Evolutionary conservation across 2,329 filamentous ascomycete species (phyloP).

Genomic region (Botrytis byssoidea): DNA sequence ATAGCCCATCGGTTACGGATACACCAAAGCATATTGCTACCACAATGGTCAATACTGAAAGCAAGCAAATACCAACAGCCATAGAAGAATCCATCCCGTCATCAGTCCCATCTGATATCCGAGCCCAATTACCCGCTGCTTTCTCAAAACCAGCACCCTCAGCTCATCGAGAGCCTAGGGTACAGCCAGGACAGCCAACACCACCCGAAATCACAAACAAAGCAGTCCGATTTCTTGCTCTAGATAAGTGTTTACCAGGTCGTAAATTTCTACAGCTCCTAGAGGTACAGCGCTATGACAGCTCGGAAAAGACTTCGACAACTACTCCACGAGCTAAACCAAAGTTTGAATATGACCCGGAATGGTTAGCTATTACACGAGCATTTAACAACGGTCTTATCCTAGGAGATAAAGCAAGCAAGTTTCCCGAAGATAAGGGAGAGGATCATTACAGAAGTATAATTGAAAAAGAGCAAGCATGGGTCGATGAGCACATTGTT

Average conservation of each 20-base stretch:
- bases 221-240: conserved; percentile 77
- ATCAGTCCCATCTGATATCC: conserved; percentile 60
- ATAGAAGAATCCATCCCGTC: conserved; percentile 24
- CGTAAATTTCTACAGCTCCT: conserved; percentile 81
- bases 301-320: conserved; percentile 25
- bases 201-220: conserved; percentile 75
- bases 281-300: conserved; percentile 53
- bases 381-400: conserved; percentile 67
- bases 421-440: conserved; percentile 59
- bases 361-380: conserved; percentile 93
- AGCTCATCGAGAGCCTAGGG: not conserved
- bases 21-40: conserved; percentile 48
- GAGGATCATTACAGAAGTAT: conserved; percentile 65
- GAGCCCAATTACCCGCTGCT: conserved; percentile 72
- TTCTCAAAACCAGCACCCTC: conserved; percentile 54
- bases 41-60: conserved; percentile 53
- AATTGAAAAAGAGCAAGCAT: conserved; percentile 69
- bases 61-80: conserved; percentile 31
- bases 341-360: conserved; percentile 68
- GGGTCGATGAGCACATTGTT: conserved; percentile 78
- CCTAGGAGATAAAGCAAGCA: conserved; percentile 58
- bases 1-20: conserved; percentile 30
- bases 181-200: conserved; percentile 58
- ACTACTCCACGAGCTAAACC: conserved; percentile 27
- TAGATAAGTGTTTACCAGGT: conserved; percentile 85